phyloP scores from a whole-genome alignment of 331 rosid genomes.

The Phaseolus coccineus region DNA sequence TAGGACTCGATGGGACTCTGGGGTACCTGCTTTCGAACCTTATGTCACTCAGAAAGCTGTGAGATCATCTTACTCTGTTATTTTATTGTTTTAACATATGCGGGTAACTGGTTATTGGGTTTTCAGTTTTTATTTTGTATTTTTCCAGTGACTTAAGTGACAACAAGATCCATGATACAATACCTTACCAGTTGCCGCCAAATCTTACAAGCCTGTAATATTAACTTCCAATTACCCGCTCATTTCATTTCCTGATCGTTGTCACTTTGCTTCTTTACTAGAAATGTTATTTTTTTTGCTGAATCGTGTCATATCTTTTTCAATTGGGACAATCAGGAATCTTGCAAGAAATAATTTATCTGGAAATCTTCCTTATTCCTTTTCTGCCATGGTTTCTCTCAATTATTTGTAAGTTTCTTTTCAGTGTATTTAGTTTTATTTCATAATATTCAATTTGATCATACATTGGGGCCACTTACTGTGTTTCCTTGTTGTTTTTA shows the following conservation, averaged over 20 bases:
- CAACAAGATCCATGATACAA: conserved; percentile 76
- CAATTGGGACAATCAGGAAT: conserved; percentile 62
- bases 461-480: conserved; percentile 35
- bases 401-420: conserved; percentile 75
- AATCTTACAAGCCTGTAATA: conserved; percentile 94
- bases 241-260: conserved; percentile 32
- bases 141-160: conserved; percentile 75
- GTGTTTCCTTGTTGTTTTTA: conserved; percentile 48
- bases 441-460: conserved; percentile 29
- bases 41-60: conserved; percentile 77
- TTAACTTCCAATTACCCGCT: conserved; percentile 18
- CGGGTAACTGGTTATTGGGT: neutral
- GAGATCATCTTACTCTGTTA: conserved; percentile 49
- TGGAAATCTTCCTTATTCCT: conserved; percentile 94
- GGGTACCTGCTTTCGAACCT: conserved; percentile 90
- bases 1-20: conserved; percentile 88
- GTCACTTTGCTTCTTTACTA: conserved; percentile 26
- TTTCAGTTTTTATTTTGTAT: conserved; percentile 29
- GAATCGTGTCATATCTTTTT: conserved; percentile 4
- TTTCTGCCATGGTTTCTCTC: conserved; percentile 75
- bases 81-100: neutral
- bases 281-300: conserved; percentile 8
- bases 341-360: conserved; percentile 78
- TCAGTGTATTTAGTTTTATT: conserved; percentile 17
- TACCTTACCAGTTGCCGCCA: conserved; percentile 95